Percentiles rank a stretch among this genome's conserved stretches.
Evolutionary conservation across 371 early-diverging fungal species (phyloP).

Genomic region (Entomophthora muscae): DNA sequence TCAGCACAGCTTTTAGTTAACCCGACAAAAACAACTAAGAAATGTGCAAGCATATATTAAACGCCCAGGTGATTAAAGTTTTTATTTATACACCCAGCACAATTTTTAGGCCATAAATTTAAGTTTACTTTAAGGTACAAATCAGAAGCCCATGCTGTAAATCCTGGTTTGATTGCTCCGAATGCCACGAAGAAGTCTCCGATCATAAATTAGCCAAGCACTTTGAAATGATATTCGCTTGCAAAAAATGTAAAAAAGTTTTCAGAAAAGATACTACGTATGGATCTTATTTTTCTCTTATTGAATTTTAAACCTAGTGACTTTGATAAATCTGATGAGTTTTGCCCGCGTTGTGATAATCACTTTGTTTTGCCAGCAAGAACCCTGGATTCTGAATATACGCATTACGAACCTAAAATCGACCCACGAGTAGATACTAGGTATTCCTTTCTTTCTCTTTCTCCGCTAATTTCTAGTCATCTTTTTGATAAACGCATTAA

Average conservation of each 20-base stretch:
- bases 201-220: constrained; percentile 68
- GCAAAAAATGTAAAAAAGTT: constrained; percentile 94
- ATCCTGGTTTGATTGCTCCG: constrained; percentile 92
- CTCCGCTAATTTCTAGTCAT: neutral
- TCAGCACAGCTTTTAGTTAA: neutral
- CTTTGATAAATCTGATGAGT: constrained; percentile 89
- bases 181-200: constrained; percentile 75
- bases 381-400: constrained; percentile 29
- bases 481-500: constrained; percentile 1
- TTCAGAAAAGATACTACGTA: constrained; percentile 84
- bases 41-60: constrained; percentile 90
- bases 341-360: constrained; percentile 95
- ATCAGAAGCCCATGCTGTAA: constrained; percentile 88
- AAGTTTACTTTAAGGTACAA: constrained; percentile 38
- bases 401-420: neutral
- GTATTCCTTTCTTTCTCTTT: neutral
- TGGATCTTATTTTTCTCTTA: constrained; percentile 9
- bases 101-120: neutral
- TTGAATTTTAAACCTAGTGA: constrained; percentile 23
- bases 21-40: neutral
- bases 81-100: neutral
- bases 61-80: constrained; percentile 63
- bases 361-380: constrained; percentile 88
- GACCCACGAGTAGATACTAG: neutral
- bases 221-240: constrained; percentile 86